Percentiles rank a stretch among this genome's conserved stretches.
These are phyloP conservation scores for Bromus sterilis DNA, from an alignment of 176 grass and related monocot genomes.

Conservation along the genomic window DNA sequence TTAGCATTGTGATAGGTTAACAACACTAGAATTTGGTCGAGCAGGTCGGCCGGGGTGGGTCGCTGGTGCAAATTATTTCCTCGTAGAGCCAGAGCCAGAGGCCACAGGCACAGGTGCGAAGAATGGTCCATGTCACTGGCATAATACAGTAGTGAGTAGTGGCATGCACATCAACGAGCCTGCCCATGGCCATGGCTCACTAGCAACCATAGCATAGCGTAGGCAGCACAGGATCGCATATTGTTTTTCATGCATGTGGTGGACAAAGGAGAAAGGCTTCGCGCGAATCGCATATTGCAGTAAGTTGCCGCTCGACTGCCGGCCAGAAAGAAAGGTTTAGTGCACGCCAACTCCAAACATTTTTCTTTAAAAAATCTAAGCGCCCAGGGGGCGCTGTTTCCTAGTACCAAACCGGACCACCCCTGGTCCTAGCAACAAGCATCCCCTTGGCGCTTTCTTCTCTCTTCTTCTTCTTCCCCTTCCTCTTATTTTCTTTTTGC, in stretches of 20 bases:
- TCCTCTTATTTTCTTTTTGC: background rate
- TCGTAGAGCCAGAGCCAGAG: background rate
- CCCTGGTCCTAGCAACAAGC: background rate
- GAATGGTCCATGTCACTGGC: background rate
- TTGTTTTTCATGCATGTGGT: background rate
- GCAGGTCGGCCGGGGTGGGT: no score
- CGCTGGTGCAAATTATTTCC: no score
- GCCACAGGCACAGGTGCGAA: background rate
- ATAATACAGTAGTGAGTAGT: background rate
- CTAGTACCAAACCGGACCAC: background rate
- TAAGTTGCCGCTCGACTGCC: background rate
- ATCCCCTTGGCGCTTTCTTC: background rate
- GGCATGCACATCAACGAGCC: background rate
- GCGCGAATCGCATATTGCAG: background rate
- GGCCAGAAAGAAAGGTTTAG: background rate
- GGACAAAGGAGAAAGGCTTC: background rate
- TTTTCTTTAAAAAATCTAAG: background rate
- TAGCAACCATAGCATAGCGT: no score
- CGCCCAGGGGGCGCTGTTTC: constrained; percentile 9
- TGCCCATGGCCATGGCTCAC: no score
- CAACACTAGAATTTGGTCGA: background rate
- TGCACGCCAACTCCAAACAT: background rate
- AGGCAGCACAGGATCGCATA: no score
- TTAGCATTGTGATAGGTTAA: background rate
- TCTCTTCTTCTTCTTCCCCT: background rate